phyloP scores from a whole-genome alignment of 805 yeast species.

The Lipomyces oligophaga region DNA sequence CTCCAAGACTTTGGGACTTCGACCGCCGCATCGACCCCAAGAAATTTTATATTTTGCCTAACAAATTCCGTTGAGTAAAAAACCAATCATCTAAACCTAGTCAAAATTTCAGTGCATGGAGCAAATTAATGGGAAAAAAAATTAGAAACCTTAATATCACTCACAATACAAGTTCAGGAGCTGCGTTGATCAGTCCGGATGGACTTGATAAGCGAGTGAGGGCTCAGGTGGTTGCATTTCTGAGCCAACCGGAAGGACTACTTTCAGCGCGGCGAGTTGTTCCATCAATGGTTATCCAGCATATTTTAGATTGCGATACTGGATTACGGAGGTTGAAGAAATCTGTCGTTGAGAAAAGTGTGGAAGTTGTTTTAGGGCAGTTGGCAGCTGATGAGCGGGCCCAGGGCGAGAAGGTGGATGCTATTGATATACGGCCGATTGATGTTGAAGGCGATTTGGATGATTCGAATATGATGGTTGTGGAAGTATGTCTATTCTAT shows the following conservation, averaged over 20 bases:
- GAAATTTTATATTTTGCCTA: too few relatives aligned
- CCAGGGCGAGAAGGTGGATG: constrained; percentile 34
- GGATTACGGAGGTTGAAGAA: constrained; percentile 68
- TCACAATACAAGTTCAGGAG: too few relatives aligned
- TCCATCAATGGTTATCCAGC: constrained; percentile 24
- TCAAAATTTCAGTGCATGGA: too few relatives aligned
- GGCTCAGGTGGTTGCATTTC: constrained; percentile 32
- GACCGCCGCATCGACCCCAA: too few relatives aligned
- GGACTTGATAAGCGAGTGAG: constrained; percentile 29
- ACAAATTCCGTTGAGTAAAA: too few relatives aligned
- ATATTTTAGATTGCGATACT: constrained; percentile 55
- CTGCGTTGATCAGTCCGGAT: constrained; percentile 11
- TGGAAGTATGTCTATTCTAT: constrained; percentile 34
- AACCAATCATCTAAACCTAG: too few relatives aligned
- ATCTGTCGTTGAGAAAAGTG: constrained; percentile 56
- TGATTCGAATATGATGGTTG: constrained; percentile 58
- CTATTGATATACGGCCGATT: constrained; percentile 22
- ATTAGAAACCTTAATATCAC: too few relatives aligned
- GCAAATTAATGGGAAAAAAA: too few relatives aligned
- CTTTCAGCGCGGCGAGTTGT: constrained; percentile 8
- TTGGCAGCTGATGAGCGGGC: constrained; percentile 10
- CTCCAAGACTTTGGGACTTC: too few relatives aligned
- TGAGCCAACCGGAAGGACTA: too few relatives aligned
- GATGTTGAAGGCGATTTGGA: constrained; percentile 42
- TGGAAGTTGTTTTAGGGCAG: constrained; percentile 46